Base-by-base conservation (phyloP, 441 rosid genomes). In the Adansonia rubrostipa region DNA sequence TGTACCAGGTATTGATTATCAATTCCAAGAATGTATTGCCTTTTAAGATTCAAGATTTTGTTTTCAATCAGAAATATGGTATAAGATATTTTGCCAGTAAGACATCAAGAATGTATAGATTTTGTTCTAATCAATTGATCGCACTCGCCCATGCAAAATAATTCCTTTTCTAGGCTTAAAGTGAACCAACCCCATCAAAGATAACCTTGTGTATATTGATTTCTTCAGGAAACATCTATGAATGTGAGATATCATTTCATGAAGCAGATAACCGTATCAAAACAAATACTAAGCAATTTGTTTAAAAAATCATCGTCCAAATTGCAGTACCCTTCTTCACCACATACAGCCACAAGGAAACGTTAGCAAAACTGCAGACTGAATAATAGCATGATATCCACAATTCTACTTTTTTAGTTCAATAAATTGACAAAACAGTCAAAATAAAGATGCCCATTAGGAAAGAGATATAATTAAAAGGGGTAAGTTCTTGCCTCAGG, bases 1-100 rank as follows among this genome's bases (percentile, higher is more conserved):
- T 92, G 89, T 17, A 5, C 83, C 71, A 70, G 58, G 56, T 67
- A 62, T 58, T 3, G 50, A 45, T 45, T 40, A 78, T 60, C 60
- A 72, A 75, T 33, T 28, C 22, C 67, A 45, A 67, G 50, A 48
- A 48, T 3, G 48, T 40, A 22, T 64, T 61, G 15, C 28, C 17
- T 10, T 40, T 79, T 17, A 3, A 9, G 68, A 45, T 5, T 20
- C 63, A 47, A 67, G 50, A 33, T 22, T 24, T 44, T 61, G 10
- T 36, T 64, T 63, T 33, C 33, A 63, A 63, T 13, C 68, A 63
- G 47, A 28, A 33, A 63, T 63, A 63, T 13, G 45, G 19, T 45
- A 63, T 6, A 14, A 6, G 8, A 64, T 64, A 6, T 36, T 36
- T 64, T 47, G 69, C 19, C 42, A 36, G 17, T 64, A 15, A 6